Evolutionary conservation across 345 rosid genomes (phyloP), one percentile per base, ranked within the genome.

Genomic region (Eucalyptus sp.): DNA sequence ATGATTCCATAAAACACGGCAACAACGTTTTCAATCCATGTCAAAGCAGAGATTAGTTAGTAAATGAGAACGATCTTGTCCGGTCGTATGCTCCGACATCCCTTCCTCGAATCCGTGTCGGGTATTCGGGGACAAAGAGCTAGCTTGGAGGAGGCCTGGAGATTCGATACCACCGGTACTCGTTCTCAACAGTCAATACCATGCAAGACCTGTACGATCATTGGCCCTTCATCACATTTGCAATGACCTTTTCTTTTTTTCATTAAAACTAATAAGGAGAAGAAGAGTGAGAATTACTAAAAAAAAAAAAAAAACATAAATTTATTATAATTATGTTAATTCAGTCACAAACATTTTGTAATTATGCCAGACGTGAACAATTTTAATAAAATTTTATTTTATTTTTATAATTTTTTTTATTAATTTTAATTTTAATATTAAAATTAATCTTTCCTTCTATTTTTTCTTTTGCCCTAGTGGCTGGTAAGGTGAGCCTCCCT

Each of bases 281-380:
- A 64, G 76, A 14, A 64, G 37, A 1, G 58, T 52, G 58, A 52
- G 25, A 52, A 52, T 52, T 52, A 52, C 58, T 52, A 7, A 1
- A 52, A 51, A 51, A 16, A 3, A 51, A 56, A 1, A 41, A 4
- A 56, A 24, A 25, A 2, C 0, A 24, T 24, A 58, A 58, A 25
- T 0, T 0, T 10, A 58, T 25, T 58, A 0, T 11, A 58, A 25
- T 58, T 2, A 52, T 10, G 14, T 58, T 11, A 58, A 58, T 58
- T 58, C 7, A 25, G 0, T 60, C 2, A 0, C 3, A 13, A 29
- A 62, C 10, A 0, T 62, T 13, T 18, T 52, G 1, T 7, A 7
- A 51, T 51, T 51, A 6, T 16, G 2, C 7, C 8, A 1, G 1
- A 52, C 5, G 5, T 8, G 25, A 4, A 52, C 24, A 16, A 16